Percentiles rank a stretch among this genome's conserved stretches.
Evolutionary conservation across 257 asterid genomes (phyloP).

Genomic region (Thymus mandschuricus): DNA sequence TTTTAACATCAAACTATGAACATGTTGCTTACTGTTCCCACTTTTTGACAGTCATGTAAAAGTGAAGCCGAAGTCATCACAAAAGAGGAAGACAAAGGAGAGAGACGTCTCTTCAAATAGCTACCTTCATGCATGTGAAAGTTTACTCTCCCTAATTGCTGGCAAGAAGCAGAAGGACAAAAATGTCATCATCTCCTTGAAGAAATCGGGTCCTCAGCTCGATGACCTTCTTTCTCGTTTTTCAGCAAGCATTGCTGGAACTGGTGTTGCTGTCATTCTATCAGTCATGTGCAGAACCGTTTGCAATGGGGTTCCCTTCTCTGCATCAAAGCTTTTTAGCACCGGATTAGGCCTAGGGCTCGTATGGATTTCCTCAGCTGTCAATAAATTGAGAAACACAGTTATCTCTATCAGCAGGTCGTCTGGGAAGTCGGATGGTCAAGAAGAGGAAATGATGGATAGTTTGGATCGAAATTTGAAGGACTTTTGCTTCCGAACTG

Average conservation of each 20-base stretch:
- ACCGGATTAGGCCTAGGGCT: slow-evolving; percentile 81
- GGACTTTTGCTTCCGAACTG: slow-evolving; percentile 69
- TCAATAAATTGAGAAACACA: slow-evolving; percentile 71
- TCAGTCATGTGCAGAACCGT: slow-evolving; percentile 63
- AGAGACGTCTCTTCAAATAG: slow-evolving; percentile 54
- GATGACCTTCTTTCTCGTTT: slow-evolving; percentile 65
- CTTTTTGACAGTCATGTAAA: slow-evolving; percentile 49
- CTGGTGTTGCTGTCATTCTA: slow-evolving; percentile 79
- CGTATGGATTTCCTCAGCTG: slow-evolving; percentile 88
- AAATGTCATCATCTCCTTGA: slow-evolving; percentile 58
- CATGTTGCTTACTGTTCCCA: neutral
- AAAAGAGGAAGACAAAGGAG: slow-evolving; percentile 57
- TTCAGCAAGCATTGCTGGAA: slow-evolving; percentile 88
- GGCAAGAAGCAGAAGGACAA: slow-evolving; percentile 55
- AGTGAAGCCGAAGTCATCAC: slow-evolving; percentile 47
- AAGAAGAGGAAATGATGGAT: slow-evolving; percentile 67
- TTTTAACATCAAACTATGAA: neutral
- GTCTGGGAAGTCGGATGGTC: slow-evolving; percentile 42
- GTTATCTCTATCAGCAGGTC: slow-evolving; percentile 56
- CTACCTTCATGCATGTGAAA: slow-evolving; percentile 78
- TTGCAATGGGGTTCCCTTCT: slow-evolving; percentile 56
- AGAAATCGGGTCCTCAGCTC: slow-evolving; percentile 73
- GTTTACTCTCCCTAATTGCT: slow-evolving; percentile 73
- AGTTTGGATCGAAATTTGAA: slow-evolving; percentile 59
- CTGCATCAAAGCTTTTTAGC: slow-evolving; percentile 56